These are phyloP conservation scores for Penicillium egyptiacum DNA, from an alignment of 495 filamentous ascomycete species.

Conservation along the genomic window DNA sequence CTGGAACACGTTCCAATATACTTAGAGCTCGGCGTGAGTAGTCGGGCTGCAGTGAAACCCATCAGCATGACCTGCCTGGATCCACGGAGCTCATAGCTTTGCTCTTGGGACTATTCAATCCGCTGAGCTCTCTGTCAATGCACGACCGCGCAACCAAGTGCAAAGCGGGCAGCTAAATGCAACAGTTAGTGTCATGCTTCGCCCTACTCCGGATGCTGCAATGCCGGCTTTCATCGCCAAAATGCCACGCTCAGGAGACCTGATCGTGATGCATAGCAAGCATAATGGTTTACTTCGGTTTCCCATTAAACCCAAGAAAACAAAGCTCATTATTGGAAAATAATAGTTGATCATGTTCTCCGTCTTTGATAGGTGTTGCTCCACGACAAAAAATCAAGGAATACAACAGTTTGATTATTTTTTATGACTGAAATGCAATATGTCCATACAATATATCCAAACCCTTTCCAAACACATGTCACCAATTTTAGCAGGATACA, in stretches of 20 bases:
- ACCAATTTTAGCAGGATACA: constrained; percentile 1
- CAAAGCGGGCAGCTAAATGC: neutral
- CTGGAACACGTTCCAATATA: neutral
- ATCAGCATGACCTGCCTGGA: neutral
- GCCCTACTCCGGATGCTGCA: neutral
- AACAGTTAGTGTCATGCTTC: neutral
- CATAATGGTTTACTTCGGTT: neutral
- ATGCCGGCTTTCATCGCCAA: neutral
- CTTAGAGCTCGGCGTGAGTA: neutral
- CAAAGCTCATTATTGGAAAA: neutral
- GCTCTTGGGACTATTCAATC: neutral
- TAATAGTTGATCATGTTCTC: neutral
- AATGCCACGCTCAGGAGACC: neutral
- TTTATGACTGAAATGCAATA: constrained; percentile 1
- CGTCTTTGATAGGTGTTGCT: neutral
- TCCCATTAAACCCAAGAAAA: neutral
- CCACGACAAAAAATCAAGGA: neutral
- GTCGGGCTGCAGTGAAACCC: neutral
- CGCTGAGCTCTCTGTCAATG: neutral
- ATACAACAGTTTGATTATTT: neutral
- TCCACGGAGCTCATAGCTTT: neutral
- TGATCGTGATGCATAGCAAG: neutral
- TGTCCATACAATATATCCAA: constrained; percentile 1
- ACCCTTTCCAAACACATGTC: neutral
- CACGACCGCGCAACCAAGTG: neutral